Evolutionary conservation across 164 flowering plant genomes (phyloP), one percentile per base, ranked within the genome.

Genomic region (Tetrastigma voinierianum): DNA sequence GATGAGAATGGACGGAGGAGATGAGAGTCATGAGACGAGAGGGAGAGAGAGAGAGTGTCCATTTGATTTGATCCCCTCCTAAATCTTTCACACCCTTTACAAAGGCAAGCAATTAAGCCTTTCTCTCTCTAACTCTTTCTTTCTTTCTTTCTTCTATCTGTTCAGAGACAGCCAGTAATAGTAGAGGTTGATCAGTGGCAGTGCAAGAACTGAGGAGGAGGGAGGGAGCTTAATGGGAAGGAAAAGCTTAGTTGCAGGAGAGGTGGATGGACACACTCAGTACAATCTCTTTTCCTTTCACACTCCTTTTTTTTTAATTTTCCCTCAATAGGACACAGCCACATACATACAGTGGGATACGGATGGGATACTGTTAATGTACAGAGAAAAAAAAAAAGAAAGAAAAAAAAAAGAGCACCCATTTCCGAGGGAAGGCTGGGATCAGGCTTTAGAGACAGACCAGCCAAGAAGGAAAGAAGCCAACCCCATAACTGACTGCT

Each of bases 191-290:
- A 52, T 7, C 56, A 17, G 56, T 52, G 56, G 56, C 56, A 61
- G 51, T 45, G 64, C 48, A 59, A 21, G 56, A 53, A 53, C n/a
- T 65, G 64, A 67, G 64, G 40, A n/a, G n/a, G n/a, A n/a, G n/a
- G 51, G 51, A 14, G 17, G 18, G 56, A 53, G 56, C 21, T 53
- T 53, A 53, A 18, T 12, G 56, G 56, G 56, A 53, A 53, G 56
- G 56, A 68, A 68, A 68, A 12, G 16, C 53, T 59, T 56, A 60
- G 71, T 59, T 4, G 61, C 16, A 58, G n/a, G n/a, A n/a, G 71
- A 61, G 51, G 52, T 56, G 48, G 65, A 68, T 57, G 65, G 46
- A 32, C 45, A 51, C 65, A 1, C 58, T n/a, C 46, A 46, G 51
- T 52, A 46, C 61, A 43, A 13, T 49, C 48, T 12, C 53, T 46